Percentiles rank a stretch among this genome's conserved stretches.
Evolutionary conservation across 805 yeast genomes (phyloP).

Genomic region (Tetrapisispora namnaoensis): DNA sequence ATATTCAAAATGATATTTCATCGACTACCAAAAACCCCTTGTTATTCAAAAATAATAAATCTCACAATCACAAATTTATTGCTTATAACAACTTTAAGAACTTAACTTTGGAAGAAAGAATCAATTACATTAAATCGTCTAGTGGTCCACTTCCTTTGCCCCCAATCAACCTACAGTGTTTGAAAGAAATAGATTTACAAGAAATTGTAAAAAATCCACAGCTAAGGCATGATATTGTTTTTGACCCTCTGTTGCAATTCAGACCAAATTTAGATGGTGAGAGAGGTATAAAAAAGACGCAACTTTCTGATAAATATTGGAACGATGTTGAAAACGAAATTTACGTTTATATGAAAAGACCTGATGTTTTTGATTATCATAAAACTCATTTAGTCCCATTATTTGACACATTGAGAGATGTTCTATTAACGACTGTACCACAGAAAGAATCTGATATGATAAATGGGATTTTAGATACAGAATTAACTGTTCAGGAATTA

Average conservation of each 20-base stretch:
- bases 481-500: constrained; percentile 65
- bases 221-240: constrained; percentile 82
- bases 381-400: constrained; percentile 50
- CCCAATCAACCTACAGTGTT: constrained; percentile 71
- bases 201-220: constrained; percentile 89
- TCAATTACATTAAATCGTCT: constrained; percentile 13
- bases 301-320: constrained; percentile 78
- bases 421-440: constrained; percentile 66
- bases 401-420: constrained; percentile 69
- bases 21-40: neutral
- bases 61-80: constrained; percentile 8
- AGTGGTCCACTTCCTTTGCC: constrained; percentile 46
- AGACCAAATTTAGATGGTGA: constrained; percentile 89
- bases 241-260: constrained; percentile 86
- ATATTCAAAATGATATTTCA: neutral
- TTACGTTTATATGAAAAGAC: constrained; percentile 30
- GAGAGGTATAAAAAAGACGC: constrained; percentile 69
- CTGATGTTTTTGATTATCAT: constrained; percentile 24
- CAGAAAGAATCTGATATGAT: constrained; percentile 60
- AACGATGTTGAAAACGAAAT: constrained; percentile 62
- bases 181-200: constrained; percentile 77
- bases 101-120: constrained; percentile 19
- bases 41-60: neutral
- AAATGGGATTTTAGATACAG: constrained; percentile 65
- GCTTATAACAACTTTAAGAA: constrained; percentile 5